Evolutionary conservation across 352 stramenopile genomes (phyloP).

Genomic region (Elongisporangium undulatum): DNA sequence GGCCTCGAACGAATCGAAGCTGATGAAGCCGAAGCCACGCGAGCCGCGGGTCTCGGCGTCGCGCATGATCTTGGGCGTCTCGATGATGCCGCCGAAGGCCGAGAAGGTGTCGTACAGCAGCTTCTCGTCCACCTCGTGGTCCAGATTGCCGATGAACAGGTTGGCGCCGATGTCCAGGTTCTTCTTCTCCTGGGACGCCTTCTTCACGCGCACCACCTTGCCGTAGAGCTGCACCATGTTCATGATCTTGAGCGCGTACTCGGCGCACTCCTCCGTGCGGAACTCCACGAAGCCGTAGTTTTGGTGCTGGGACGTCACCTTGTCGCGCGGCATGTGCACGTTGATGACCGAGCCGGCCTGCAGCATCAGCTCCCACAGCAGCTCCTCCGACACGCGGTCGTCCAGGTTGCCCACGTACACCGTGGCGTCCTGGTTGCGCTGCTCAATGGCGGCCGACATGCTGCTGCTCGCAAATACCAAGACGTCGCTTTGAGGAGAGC

Average conservation of each 20-base stretch:
- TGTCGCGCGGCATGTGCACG: constrained; percentile 99
- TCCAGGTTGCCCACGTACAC: constrained; percentile 99
- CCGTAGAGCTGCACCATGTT: constrained; percentile 99
- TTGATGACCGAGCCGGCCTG: constrained; percentile 95
- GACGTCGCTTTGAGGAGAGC: not conserved
- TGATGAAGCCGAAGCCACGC: constrained; percentile 97
- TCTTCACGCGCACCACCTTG: constrained; percentile 95
- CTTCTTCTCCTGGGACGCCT: constrained; percentile 95
- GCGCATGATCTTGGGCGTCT: constrained; percentile 95
- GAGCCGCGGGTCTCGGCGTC: constrained; percentile 90
- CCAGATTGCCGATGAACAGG: constrained; percentile 97
- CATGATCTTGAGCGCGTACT: constrained; percentile 98
- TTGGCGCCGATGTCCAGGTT: constrained; percentile 98
- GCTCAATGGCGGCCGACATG: constrained; percentile 84
- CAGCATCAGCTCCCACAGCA: constrained; percentile 96
- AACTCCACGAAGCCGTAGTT: constrained; percentile 99
- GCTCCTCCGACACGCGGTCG: constrained; percentile 92
- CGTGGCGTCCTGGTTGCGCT: constrained; percentile 95
- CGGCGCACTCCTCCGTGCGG: constrained; percentile 94
- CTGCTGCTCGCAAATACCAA: not conserved
- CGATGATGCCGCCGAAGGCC: constrained; percentile 96
- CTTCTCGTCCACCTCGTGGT: constrained; percentile 98
- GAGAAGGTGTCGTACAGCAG: constrained; percentile 99
- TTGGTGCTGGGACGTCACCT: constrained; percentile 93
- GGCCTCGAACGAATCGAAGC: constrained; percentile 97